These are phyloP conservation scores for Globisporangium iwayamae DNA, from an alignment of 352 stramenopile genomes.

Conservation along the genomic window DNA sequence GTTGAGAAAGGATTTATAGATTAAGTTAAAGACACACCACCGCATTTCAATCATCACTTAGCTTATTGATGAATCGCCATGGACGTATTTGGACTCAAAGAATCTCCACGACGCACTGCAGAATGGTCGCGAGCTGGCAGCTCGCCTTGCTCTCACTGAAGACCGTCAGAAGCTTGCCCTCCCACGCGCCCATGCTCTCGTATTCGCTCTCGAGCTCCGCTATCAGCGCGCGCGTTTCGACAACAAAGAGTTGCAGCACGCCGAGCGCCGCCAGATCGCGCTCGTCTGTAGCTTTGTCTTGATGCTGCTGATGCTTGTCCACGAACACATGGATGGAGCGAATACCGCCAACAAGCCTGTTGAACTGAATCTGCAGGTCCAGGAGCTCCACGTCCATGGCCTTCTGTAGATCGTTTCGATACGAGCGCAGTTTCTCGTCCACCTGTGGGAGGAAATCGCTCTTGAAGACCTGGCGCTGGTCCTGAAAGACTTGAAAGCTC, in stretches of 20 bases:
- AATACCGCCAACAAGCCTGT: slow-evolving; percentile 44
- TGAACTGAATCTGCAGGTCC: slow-evolving; percentile 64
- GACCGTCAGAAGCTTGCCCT: slow-evolving; percentile 53
- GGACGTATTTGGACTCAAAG: background rate
- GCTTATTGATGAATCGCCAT: background rate
- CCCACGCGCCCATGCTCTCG: slow-evolving; percentile 55
- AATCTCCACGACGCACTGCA: slow-evolving; percentile 34
- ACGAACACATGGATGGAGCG: slow-evolving; percentile 47
- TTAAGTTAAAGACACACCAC: slow-evolving; percentile 8
- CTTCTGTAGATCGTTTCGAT: slow-evolving; percentile 50
- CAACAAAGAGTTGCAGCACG: slow-evolving; percentile 48
- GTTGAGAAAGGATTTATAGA: background rate
- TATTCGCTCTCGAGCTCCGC: slow-evolving; percentile 57
- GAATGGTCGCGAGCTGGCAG: slow-evolving; percentile 52
- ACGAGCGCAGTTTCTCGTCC: slow-evolving; percentile 58
- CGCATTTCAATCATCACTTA: background rate
- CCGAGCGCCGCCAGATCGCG: slow-evolving; percentile 37
- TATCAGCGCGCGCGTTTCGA: slow-evolving; percentile 30
- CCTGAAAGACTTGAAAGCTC: slow-evolving; percentile 34
- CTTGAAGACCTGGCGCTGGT: slow-evolving; percentile 29
- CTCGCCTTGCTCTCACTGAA: slow-evolving; percentile 71
- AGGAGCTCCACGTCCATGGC: slow-evolving; percentile 49
- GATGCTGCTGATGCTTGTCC: slow-evolving; percentile 15
- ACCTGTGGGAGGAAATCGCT: slow-evolving; percentile 29
- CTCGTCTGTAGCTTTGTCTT: slow-evolving; percentile 16